Evolutionary conservation across 148 eudicot genomes (phyloP), one percentile per base, ranked within the genome.

Genomic region (Fagopyrum homotropicum): DNA sequence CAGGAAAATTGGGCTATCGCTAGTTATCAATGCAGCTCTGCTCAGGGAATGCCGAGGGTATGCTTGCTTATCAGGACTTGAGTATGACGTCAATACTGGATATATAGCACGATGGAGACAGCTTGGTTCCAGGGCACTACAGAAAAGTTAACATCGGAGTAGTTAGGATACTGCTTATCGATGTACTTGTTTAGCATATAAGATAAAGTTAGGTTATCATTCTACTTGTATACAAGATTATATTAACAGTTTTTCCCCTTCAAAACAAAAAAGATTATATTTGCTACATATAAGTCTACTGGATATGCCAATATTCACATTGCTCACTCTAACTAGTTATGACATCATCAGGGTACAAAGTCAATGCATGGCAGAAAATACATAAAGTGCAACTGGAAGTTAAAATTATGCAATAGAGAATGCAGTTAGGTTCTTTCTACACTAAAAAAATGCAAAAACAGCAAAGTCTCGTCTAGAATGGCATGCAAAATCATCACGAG

Each of bases 31-130:
- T 72, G 98, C 98, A 79, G 98, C 96, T 78, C 98, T 97, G 78
- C 98, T 95, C 72, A 95, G 85, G 46, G 98, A 92, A 85, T 95
- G 98, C 57, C 98, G 98, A 69, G 98, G 98, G 81, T 85, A 95
- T 73, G 98, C 98, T 86, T 84, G 91, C 68, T 88, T 85, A 77
- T 92, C 96, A 3, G 98, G 97, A 79, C 85, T 86, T 44, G 91
- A 74, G 75, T 87, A 95, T 57, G 98, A 95, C 10, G 87, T 76
- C 88, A 95, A 79, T 69, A 90, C 85, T 16, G 98, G 98, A 86
- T 95, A 95, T 75, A 95, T 60, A 79, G 98, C 98, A 64, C 88
- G 96, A 75, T 85, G 88, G 82, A 95, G 98, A 83, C 86, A 90
- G 77, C 96, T 90, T 48, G 98, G 96, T 77, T 95, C 98, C 81